phyloP scores from a whole-genome alignment of 352 stramenopile genomes.

The Pythium brachiatum region DNA sequence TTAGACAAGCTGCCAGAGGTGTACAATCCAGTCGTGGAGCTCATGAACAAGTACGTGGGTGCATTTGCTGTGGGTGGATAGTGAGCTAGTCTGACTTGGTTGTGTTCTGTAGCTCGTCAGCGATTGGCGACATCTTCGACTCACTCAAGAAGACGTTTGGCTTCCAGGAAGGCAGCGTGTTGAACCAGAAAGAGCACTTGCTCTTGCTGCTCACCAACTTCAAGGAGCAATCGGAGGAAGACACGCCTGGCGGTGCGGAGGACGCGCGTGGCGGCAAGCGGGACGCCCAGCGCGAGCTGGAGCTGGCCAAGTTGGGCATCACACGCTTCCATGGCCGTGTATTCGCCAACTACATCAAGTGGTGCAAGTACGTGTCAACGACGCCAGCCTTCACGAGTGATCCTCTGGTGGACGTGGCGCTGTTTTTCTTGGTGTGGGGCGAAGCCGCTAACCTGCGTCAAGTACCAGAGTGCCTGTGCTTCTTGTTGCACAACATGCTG shows the following conservation, averaged over 20 bases:
- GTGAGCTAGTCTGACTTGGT: slow-evolving; percentile 9
- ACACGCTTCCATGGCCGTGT: slow-evolving; percentile 70
- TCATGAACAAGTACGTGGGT: slow-evolving; percentile 49
- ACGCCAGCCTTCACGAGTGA: slow-evolving; percentile 74
- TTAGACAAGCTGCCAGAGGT: slow-evolving; percentile 60
- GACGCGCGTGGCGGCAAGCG: slow-evolving; percentile 30
- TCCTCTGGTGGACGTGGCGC: slow-evolving; percentile 68
- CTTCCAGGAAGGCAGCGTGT: slow-evolving; percentile 91
- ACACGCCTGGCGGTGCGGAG: slow-evolving; percentile 28
- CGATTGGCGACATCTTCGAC: slow-evolving; percentile 83
- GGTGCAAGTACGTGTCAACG: slow-evolving; percentile 82
- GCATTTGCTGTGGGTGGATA: not conserved
- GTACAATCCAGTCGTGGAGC: slow-evolving; percentile 59
- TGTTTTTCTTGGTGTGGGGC: slow-evolving; percentile 86
- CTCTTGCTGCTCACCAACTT: slow-evolving; percentile 80
- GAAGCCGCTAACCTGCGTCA: slow-evolving; percentile 83
- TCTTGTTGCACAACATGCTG: slow-evolving; percentile 70
- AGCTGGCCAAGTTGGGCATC: slow-evolving; percentile 72
- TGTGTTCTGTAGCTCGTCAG: slow-evolving; percentile 38
- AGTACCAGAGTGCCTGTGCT: slow-evolving; percentile 73
- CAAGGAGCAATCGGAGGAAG: slow-evolving; percentile 69
- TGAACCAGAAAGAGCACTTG: slow-evolving; percentile 80
- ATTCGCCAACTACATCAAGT: slow-evolving; percentile 85
- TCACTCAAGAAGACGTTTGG: slow-evolving; percentile 94
- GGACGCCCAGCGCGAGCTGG: slow-evolving; percentile 58